Base-by-base conservation (phyloP, 1,284 basidiomycete genomes). In the Acaromyces ingoldii region DNA sequence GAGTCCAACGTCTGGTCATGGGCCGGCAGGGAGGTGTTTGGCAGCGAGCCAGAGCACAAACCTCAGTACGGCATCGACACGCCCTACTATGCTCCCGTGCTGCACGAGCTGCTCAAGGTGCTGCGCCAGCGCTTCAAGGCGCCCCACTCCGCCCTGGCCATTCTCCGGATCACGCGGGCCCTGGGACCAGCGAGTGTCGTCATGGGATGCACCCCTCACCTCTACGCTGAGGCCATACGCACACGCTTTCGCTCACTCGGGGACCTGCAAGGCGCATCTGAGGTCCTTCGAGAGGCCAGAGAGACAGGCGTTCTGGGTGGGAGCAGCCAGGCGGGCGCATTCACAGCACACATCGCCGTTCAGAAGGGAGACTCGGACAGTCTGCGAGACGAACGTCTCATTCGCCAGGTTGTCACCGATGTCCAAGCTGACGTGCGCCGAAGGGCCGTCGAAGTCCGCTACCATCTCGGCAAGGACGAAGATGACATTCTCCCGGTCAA, bases 191-290 rank as follows among this genome's bases (percentile, higher is more conserved):
- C 67, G 21, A 55, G 58, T 10, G 65, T 63, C 49, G 69, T 73
- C 13, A 51, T 72, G 6, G 70, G 70, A 22, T 63, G 67, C 28
- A 73, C 70, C 2, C 59, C 62, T 13, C 45, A 55, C 10, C 54
- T 73, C 3, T 68, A 59, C 53, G 65, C 63, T 46, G 68, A 73
- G 44, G 56, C 68, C 6, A 45, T 72, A 40, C 57, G 60, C 29
- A 70, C 67, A 1, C 57, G 65, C 25, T 72, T 67, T 67, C 49
- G 63, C 28, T 62, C 55, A 34, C 42, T 70, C 1, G 53, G 61
- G 10, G 70, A 72, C 45, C 30, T 65, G 10, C 44, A 49, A 10
- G 62, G 57, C 4, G 55, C 57, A 2, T 49, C 53, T 1, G 22
- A 38, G 2, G 53, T 55, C 6, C 28, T 67, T 1, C 44, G 53